Evolutionary conservation across 768 basidiomycete genomes (phyloP).

Genomic region (Tulasnella sp.): DNA sequence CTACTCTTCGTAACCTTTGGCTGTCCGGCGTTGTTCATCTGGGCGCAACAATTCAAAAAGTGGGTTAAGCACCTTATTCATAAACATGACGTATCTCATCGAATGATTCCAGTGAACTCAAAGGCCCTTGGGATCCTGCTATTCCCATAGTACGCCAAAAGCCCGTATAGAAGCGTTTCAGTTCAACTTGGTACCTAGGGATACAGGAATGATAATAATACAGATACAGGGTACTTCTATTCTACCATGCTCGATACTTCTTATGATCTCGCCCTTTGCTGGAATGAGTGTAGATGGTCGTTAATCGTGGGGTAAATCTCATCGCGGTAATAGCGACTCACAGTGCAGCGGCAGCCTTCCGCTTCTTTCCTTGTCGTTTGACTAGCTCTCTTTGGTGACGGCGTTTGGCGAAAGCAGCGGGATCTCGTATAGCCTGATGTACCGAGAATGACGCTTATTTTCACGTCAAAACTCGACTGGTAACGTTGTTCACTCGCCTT

Average conservation of each 20-base stretch:
- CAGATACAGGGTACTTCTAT: not conserved
- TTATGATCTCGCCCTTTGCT: slow-evolving; percentile 24
- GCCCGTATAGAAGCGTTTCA: not conserved
- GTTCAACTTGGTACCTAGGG: not conserved
- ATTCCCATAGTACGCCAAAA: slow-evolving; percentile 50
- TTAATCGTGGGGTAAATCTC: not conserved
- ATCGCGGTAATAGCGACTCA: not conserved
- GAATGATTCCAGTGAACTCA: slow-evolving; percentile 69
- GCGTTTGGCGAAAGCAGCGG: slow-evolving; percentile 4
- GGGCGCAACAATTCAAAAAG: slow-evolving; percentile 91
- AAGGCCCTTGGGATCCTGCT: slow-evolving; percentile 90
- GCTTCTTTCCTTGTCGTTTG: slow-evolving; percentile 14
- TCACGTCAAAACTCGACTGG: not conserved
- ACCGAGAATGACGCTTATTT: not conserved
- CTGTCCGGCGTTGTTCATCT: slow-evolving; percentile 73
- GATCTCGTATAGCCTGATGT: not conserved
- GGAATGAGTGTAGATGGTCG: not conserved
- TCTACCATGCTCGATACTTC: slow-evolving; percentile 20
- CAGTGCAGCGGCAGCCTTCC: slow-evolving; percentile 1
- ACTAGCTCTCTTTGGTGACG: not conserved
- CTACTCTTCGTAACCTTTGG: slow-evolving; percentile 66
- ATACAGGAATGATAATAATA: not conserved
- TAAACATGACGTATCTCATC: not conserved
- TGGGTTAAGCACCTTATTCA: slow-evolving; percentile 45
- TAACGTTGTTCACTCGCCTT: not conserved